Percentiles rank a stretch among this genome's conserved stretches.
These are phyloP conservation scores for Acaromyces ingoldii DNA, from an alignment of 1,284 basidiomycete species.

Conservation along the genomic window DNA sequence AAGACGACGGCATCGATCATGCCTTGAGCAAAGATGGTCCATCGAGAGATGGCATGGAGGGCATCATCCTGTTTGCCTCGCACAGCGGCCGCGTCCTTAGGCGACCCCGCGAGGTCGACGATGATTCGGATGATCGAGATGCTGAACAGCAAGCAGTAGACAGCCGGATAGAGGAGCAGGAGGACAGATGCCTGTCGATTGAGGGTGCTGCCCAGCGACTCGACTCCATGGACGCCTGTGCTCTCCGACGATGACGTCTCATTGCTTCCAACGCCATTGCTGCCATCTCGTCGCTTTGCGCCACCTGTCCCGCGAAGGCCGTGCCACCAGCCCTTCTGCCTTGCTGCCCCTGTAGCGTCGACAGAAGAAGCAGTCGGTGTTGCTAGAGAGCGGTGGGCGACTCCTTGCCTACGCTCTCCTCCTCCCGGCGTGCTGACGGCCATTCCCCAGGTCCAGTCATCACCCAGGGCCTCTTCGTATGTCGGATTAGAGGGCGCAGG, in stretches of 20 bases:
- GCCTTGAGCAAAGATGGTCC: constrained; percentile 43
- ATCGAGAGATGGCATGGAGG: constrained; percentile 24
- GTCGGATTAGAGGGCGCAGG: background rate
- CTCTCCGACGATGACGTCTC: no score
- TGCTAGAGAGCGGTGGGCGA: no score
- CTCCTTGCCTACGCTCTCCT: background rate
- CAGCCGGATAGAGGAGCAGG: constrained; percentile 35
- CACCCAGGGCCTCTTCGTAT: constrained; percentile 22
- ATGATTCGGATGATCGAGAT: constrained; percentile 33
- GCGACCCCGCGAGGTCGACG: constrained; percentile 22
- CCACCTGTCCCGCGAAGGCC: no score
- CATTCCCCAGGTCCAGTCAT: constrained; percentile 38
- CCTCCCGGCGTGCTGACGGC: constrained; percentile 12
- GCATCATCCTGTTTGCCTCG: constrained; percentile 18
- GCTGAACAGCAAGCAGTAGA: constrained; percentile 34
- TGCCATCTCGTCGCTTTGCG: no score
- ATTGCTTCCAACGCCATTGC: no score
- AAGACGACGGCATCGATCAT: constrained; percentile 41
- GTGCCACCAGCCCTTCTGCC: background rate
- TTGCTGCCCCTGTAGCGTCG: background rate
- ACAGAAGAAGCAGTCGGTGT: background rate
- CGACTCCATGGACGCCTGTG: no score
- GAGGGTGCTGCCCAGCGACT: constrained; percentile 33
- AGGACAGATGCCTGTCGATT: constrained; percentile 38
- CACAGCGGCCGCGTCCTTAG: constrained; percentile 1